Conservation (phyloP, 2,329 filamentous ascomycete species). For the Talaromyces piceae region DNA sequence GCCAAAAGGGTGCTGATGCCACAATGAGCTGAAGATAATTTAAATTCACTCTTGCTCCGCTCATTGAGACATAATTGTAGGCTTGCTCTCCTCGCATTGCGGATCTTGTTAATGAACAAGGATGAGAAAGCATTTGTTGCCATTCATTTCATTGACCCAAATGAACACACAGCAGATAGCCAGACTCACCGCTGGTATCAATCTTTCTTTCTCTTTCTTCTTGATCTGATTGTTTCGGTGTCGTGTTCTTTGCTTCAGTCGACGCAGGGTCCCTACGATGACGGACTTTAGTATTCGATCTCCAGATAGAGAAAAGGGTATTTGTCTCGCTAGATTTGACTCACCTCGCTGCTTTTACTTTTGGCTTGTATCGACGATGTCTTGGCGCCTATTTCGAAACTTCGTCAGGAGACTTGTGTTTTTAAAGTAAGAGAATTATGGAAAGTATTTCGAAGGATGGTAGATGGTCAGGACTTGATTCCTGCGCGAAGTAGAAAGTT, state of each 20-base stretch:
- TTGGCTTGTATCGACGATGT: background rate
- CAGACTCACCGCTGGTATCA: background rate
- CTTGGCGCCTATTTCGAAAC: background rate
- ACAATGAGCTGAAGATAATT: no score
- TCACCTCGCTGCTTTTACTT: background rate
- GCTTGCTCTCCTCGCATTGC: no score
- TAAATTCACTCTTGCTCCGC: no score
- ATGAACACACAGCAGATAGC: background rate
- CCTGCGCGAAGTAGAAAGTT: no score
- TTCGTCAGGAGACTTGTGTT: background rate
- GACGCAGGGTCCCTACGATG: background rate
- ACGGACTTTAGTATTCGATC: background rate
- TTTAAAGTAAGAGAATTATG: background rate
- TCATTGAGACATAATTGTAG: no score
- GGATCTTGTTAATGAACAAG: no score
- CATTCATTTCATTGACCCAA: background rate
- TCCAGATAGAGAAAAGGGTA: background rate
- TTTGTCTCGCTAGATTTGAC: background rate
- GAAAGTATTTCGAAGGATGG: background rate
- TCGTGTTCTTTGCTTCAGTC: background rate
- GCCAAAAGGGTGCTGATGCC: no score
- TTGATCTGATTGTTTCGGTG: background rate
- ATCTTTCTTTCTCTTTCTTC: background rate
- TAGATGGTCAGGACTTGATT: no score
- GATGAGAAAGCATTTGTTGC: no score